Evolutionary conservation across 768 basidiomycete species (phyloP).

Genomic region (Cystofilobasidium bisporidii): DNA sequence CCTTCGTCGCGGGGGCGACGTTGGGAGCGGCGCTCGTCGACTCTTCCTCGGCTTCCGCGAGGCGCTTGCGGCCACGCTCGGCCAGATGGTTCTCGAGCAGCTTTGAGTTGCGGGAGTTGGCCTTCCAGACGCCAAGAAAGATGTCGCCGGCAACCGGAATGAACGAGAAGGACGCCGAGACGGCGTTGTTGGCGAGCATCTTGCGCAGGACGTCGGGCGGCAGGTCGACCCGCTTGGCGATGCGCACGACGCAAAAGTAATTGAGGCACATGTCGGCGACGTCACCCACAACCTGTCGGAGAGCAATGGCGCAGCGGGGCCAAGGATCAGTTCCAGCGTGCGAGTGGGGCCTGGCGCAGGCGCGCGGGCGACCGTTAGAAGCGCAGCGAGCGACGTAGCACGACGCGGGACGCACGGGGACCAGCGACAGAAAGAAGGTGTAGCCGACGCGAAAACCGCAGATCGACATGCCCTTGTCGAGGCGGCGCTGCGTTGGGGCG

Average conservation of each 20-base stretch:
- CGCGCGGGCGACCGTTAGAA: too few species aligned
- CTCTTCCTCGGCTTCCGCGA: neutral
- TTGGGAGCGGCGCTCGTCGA: too few species aligned
- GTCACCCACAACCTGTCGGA: slow-evolving; percentile 4
- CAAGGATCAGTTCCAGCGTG: too few species aligned
- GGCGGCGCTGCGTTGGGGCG: neutral
- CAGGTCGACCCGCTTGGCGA: slow-evolving; percentile 18
- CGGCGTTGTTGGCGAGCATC: slow-evolving; percentile 10
- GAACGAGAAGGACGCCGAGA: neutral
- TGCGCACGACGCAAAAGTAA: slow-evolving; percentile 18
- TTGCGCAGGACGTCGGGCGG: slow-evolving; percentile 11
- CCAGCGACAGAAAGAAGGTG: slow-evolving; percentile 23
- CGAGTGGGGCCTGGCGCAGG: too few species aligned
- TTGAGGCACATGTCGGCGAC: slow-evolving; percentile 16
- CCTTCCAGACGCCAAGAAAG: slow-evolving; percentile 21
- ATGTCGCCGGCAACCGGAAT: slow-evolving; percentile 14
- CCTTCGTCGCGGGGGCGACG: too few species aligned
- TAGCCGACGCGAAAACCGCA: slow-evolving; percentile 26
- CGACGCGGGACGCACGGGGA: slow-evolving; percentile 2
- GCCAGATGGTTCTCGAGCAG: slow-evolving; percentile 21
- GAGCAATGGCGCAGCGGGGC: too few species aligned
- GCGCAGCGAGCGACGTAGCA: too few species aligned
- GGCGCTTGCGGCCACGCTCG: neutral
- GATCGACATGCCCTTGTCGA: slow-evolving; percentile 20
- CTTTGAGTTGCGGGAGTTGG: slow-evolving; percentile 6